phyloP scores from a whole-genome alignment of 73 alveolate genomes.

The Tetrahymena elliotti region DNA sequence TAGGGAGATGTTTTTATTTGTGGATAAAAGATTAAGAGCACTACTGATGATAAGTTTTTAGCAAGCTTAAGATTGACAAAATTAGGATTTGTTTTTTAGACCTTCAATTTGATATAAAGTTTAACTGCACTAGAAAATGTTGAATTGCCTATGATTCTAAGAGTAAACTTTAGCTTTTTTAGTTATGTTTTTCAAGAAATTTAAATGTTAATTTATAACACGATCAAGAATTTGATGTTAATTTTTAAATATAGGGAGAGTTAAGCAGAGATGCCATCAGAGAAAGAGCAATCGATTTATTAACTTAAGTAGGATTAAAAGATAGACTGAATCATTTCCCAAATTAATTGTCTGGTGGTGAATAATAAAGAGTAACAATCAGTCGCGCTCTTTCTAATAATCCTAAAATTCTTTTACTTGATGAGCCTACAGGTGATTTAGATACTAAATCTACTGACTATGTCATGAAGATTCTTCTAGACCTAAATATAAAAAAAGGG shows the following conservation, averaged over 20 bases:
- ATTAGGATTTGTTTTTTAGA: constrained; percentile 91
- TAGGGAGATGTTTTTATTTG: constrained; percentile 86
- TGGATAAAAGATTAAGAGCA: constrained; percentile 73
- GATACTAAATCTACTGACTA: constrained; percentile 92
- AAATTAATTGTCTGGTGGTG: constrained; percentile 96
- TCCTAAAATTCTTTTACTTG: constrained; percentile 86
- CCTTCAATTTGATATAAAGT: constrained; percentile 86
- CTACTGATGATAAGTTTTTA: constrained; percentile 81
- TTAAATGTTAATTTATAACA: not conserved
- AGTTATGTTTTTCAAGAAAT: constrained; percentile 26
- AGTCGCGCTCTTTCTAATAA: constrained; percentile 93
- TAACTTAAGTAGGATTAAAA: constrained; percentile 76
- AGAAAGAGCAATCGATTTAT: constrained; percentile 67
- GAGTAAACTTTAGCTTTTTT: constrained; percentile 64
- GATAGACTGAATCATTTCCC: constrained; percentile 88
- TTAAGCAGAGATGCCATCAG: constrained; percentile 55
- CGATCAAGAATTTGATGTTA: too few relatives aligned
- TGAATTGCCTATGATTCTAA: constrained; percentile 93
- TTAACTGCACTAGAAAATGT: constrained; percentile 94
- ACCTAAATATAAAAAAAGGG: constrained; percentile 69
- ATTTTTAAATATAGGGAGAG: constrained; percentile 50
- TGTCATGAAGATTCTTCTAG: constrained; percentile 82
- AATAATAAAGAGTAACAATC: constrained; percentile 94
- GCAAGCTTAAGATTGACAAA: constrained; percentile 84
- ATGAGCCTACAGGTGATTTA: constrained; percentile 98